A percentile compares a stretch with the other conserved stretches of the same genome.
Conservation (phyloP, 2,329 filamentous ascomycete genomes). For the Hypoxylon sp. region DNA sequence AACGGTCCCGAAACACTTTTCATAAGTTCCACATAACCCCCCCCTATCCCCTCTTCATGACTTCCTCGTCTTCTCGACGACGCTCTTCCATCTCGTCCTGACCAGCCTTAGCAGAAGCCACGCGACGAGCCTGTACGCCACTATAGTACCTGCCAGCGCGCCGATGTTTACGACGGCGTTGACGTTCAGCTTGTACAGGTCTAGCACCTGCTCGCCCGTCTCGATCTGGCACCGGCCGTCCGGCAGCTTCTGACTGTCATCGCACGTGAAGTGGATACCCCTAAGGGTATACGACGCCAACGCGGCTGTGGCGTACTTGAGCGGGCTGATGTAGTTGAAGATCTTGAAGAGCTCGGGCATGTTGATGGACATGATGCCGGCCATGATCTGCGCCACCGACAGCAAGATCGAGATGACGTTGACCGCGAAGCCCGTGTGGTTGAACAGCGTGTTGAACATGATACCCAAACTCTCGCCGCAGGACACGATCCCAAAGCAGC, state of each 20-base stretch:
- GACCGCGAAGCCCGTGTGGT: constrained; percentile 81
- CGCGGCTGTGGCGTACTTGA: constrained; percentile 78
- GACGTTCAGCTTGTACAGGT: constrained; percentile 76
- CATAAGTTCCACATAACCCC: not conserved
- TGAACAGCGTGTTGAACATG: constrained; percentile 83
- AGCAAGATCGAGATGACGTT: constrained; percentile 80
- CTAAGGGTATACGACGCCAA: constrained; percentile 76
- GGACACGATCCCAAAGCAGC: constrained; percentile 79
- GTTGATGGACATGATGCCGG: constrained; percentile 78
- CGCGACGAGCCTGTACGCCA: constrained; percentile 76
- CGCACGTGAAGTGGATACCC: constrained; percentile 75
- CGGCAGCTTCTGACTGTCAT: constrained; percentile 69
- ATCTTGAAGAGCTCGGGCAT: constrained; percentile 76
- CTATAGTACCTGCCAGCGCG: constrained; percentile 72
- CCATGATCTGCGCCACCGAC: constrained; percentile 78
- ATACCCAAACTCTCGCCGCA: constrained; percentile 84
- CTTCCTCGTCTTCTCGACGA: constrained; percentile 47
- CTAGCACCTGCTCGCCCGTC: constrained; percentile 76
- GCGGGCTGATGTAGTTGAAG: constrained; percentile 79
- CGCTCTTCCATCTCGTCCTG: constrained; percentile 66
- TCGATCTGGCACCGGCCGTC: constrained; percentile 75
- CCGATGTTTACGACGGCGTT: constrained; percentile 73
- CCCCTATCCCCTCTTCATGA: constrained; percentile 14
- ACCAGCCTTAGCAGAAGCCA: constrained; percentile 70
- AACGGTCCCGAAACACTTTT: not conserved